Conservation (phyloP, 345 rosid genomes). For the Aquilaria malaccensis region DNA sequence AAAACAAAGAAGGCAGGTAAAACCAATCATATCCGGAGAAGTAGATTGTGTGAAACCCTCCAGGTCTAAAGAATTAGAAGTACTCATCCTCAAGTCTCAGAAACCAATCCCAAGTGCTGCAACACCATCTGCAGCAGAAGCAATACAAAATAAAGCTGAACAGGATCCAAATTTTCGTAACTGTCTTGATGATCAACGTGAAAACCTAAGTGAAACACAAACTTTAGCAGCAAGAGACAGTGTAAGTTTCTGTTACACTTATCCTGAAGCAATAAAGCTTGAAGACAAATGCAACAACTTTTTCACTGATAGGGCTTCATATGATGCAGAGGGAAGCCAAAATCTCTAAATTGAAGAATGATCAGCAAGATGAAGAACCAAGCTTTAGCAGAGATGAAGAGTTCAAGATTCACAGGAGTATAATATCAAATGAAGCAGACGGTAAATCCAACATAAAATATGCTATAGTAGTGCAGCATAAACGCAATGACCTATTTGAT, state of each 20-base stretch:
- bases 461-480: not conserved
- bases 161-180: slow-evolving; percentile 22
- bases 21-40: slow-evolving; percentile 20
- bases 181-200: slow-evolving; percentile 18
- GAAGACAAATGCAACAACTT: slow-evolving; percentile 3
- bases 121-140: slow-evolving; percentile 17
- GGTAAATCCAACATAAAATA: slow-evolving; percentile 21
- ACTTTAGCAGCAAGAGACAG: slow-evolving; percentile 23
- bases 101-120: slow-evolving; percentile 20
- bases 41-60: slow-evolving; percentile 19
- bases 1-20: slow-evolving; percentile 28
- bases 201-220: slow-evolving; percentile 20
- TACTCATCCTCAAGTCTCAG: slow-evolving; percentile 16
- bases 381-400: slow-evolving; percentile 11
- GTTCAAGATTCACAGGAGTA: slow-evolving; percentile 9
- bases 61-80: slow-evolving; percentile 28
- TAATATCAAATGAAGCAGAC: slow-evolving; percentile 10
- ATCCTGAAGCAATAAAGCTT: slow-evolving; percentile 2
- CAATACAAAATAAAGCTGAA: slow-evolving; percentile 23
- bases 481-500: not conserved
- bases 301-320: not conserved
- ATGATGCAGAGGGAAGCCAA: slow-evolving; percentile 27
- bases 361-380: slow-evolving; percentile 22
- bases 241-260: slow-evolving; percentile 35
- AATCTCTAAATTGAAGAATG: slow-evolving; percentile 16